Evolutionary conservation across 495 filamentous ascomycete genomes (phyloP).

Genomic region (Podospora comata): DNA sequence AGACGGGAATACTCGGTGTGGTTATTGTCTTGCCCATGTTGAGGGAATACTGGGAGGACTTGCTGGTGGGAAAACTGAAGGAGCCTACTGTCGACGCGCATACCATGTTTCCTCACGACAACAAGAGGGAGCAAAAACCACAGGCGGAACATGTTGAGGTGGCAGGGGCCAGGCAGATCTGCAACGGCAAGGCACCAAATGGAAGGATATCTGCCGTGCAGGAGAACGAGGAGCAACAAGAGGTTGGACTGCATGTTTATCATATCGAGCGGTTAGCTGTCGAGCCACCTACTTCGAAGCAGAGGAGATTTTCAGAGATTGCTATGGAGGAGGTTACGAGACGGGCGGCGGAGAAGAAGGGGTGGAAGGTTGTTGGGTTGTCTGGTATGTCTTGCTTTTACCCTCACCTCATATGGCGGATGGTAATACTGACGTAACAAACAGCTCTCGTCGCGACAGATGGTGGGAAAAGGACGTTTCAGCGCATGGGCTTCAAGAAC

Average conservation of each 20-base stretch:
- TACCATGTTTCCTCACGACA: conserved; percentile 53
- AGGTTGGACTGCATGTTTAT: conserved; percentile 37
- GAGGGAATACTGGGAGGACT: conserved; percentile 37
- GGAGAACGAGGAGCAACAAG: conserved; percentile 8
- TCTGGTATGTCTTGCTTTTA: conserved; percentile 24
- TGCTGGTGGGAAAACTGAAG: conserved; percentile 65
- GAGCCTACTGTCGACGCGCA: conserved; percentile 65
- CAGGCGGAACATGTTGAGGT: neutral
- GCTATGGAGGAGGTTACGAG: conserved; percentile 25
- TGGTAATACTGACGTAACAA: neutral
- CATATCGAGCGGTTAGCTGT: conserved; percentile 33
- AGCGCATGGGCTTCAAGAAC: conserved; percentile 26
- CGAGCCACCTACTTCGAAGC: conserved; percentile 6
- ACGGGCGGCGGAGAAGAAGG: conserved; percentile 10
- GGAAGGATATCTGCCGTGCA: neutral
- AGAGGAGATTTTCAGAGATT: conserved; percentile 25
- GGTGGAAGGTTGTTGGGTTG: conserved; percentile 30
- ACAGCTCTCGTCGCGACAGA: conserved; percentile 33
- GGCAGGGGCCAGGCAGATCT: neutral
- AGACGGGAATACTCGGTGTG: conserved; percentile 19
- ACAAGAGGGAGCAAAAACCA: neutral
- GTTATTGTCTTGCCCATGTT: conserved; percentile 30
- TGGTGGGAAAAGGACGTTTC: conserved; percentile 28
- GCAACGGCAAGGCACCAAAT: neutral
- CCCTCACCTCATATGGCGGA: neutral